Base-by-base conservation (phyloP, 2,329 filamentous ascomycete genomes). In the Pseudogymnoascus sp. region DNA sequence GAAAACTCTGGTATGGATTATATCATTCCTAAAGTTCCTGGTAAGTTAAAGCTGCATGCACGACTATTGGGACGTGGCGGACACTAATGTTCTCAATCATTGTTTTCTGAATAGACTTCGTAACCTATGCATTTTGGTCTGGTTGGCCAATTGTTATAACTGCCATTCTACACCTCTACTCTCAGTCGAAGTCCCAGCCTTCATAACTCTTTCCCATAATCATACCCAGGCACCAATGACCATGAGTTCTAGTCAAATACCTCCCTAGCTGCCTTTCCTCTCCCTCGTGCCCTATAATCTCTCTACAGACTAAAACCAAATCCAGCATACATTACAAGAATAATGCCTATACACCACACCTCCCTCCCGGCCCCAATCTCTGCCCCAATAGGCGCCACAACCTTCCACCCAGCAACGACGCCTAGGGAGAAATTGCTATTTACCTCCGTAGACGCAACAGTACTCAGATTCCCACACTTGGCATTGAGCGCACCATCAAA, bases 401-500 rank as follows among this genome's bases (percentile, higher is more conserved):
- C 47, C n/a, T 53, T 53, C 26, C 26, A 53, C 24, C 47, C 47
- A 1, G 47, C 26, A 16, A 81, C 76, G 44, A 74, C 75, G 31
- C 77, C 76, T 35, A 69, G 65, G 2, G 78, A 79, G 66, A 80
- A 77, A 69, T 81, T 81, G 56, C 64, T 68, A 56, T 70, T 77
- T 2, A 78, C 78, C 65, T 76, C 77, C 24, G 69, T 68, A n/a
- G 79, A 38, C n/a, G 79, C 78, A 56, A 79, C 68, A 56, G 73
- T 70, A 8, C 76, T 78, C 66, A 78, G 70, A 71, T 81, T 81
- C 13, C 78, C 78, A 67, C 79, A 81, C 42, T 72, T 71, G 40
- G 67, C 64, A 70, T 81, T 81, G 59, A 81, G 70, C 7, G 69
- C 67, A 31, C 63, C 64, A 66, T 81, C 73, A 38, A 74, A 71